phyloP scores from a whole-genome alignment of 345 rosid genomes.

The Eucalyptus brandiana region DNA sequence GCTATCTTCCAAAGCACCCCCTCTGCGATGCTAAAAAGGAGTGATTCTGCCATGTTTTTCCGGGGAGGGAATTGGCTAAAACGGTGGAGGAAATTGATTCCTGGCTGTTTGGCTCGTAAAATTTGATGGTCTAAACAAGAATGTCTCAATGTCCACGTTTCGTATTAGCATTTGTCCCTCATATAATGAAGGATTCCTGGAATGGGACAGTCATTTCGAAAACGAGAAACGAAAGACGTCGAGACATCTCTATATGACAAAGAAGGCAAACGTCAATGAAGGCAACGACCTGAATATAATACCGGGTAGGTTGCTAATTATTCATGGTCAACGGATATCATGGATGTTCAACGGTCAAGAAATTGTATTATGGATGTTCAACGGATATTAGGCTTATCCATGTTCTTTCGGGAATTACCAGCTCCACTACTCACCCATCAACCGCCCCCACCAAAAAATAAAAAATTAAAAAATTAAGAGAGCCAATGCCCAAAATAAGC shows the following conservation, averaged over 20 bases:
- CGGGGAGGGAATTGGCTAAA: not conserved
- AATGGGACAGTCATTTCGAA: not conserved
- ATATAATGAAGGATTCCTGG: not conserved
- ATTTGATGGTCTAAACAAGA: not conserved
- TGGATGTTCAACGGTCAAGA: not conserved
- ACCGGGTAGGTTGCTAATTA: not conserved
- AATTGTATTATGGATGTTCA: too few species aligned
- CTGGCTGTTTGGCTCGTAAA: not conserved
- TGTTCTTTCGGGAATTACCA: not conserved
- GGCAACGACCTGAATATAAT: not conserved
- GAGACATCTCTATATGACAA: not conserved
- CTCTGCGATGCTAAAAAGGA: not conserved
- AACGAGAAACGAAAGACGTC: not conserved
- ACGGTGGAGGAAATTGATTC: not conserved
- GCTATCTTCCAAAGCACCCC: not conserved
- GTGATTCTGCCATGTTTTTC: not conserved
- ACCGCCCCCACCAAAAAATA: accelerated
- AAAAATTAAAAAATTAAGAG: accelerated
- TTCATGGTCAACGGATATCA: not conserved
- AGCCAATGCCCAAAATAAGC: too few species aligned
- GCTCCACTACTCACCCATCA: not conserved
- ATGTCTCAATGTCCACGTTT: not conserved
- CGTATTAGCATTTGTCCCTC: not conserved
- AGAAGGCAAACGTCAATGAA: not conserved
- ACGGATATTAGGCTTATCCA: too few species aligned